Conservation (phyloP, 306 rosid genomes). For the Sindora glabra region DNA sequence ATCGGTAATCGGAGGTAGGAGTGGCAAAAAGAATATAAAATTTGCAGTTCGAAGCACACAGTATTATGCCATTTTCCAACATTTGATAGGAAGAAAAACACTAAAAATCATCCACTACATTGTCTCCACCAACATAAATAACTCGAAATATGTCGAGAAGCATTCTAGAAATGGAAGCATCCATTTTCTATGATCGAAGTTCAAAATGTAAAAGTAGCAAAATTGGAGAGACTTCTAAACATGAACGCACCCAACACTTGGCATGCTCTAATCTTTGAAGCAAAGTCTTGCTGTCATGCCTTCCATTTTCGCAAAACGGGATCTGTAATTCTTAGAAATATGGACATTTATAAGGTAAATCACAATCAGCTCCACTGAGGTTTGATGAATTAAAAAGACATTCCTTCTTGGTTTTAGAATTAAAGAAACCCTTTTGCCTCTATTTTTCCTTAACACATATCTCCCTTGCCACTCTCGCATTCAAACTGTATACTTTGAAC, state of each 20-base stretch:
- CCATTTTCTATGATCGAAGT: slow-evolving; percentile 34
- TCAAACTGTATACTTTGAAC: no score
- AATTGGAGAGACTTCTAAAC: slow-evolving; percentile 68
- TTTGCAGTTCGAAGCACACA: no score
- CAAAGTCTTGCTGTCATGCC: slow-evolving; percentile 59
- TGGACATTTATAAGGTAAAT: no score
- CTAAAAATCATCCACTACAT: slow-evolving; percentile 22
- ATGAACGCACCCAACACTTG: slow-evolving; percentile 38
- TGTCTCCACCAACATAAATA: slow-evolving; percentile 45
- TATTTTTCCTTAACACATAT: no score
- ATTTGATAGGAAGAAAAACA: slow-evolving; percentile 24
- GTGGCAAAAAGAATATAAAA: no score
- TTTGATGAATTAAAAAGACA: no score
- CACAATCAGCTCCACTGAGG: no score
- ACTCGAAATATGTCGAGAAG: slow-evolving; percentile 58
- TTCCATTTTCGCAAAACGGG: slow-evolving; percentile 40
- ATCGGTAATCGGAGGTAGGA: no score
- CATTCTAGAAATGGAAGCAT: slow-evolving; percentile 60
- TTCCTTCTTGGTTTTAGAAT: no score
- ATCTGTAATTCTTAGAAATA: not conserved
- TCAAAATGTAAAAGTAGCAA: slow-evolving; percentile 65
- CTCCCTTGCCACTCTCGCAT: no score
- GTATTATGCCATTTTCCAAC: slow-evolving; percentile 41
- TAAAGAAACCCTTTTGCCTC: no score
- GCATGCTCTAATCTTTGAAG: slow-evolving; percentile 46